Evolutionary conservation across 2,329 filamentous ascomycete genomes (phyloP).

Genomic region (Helminthosporium solani): DNA sequence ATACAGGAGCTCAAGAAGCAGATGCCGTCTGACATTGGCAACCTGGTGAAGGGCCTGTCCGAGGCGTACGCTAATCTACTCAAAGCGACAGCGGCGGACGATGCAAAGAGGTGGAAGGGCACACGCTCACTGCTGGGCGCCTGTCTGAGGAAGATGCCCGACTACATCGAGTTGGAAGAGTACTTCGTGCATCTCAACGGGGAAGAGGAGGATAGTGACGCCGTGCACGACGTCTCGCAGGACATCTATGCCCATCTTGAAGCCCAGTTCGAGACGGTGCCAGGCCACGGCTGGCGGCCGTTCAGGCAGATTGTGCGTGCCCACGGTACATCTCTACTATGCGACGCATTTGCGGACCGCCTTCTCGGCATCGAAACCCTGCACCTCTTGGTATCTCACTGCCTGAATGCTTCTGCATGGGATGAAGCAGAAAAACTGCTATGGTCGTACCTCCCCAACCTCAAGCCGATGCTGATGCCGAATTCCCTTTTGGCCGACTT

Average conservation of each 20-base stretch:
- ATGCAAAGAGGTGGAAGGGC: conserved; percentile 31
- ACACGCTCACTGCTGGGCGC: conserved; percentile 40
- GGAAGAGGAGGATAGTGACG: conserved; percentile 31
- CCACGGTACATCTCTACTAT: conserved; percentile 42
- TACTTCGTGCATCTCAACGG: conserved; percentile 37
- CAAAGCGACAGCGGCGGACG: conserved; percentile 26
- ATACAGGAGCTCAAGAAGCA: conserved; percentile 20
- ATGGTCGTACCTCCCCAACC: conserved; percentile 23
- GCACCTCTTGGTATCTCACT: conserved; percentile 30
- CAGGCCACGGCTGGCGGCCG: conserved; percentile 40
- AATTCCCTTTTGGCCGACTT: conserved; percentile 27
- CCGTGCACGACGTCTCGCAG: conserved; percentile 36
- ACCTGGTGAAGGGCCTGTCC: conserved; percentile 32
- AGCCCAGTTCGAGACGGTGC: conserved; percentile 32
- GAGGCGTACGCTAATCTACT: conserved; percentile 40
- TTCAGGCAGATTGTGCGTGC: conserved; percentile 45
- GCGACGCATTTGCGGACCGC: conserved; percentile 38
- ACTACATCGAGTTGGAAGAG: conserved; percentile 44
- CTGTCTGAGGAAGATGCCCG: conserved; percentile 44
- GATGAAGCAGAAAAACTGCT: conserved; percentile 40
- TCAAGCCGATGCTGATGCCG: conserved; percentile 28
- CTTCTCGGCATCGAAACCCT: conserved; percentile 29
- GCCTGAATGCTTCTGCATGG: conserved; percentile 32
- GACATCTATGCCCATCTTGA: conserved; percentile 47
- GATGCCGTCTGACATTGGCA: conserved; percentile 27